These are phyloP conservation scores for grape (Vitis vinifera) DNA, from an alignment of 164 flowering plant species.

Conservation along the genomic window ASM3070453v1 NC_081814.1:8586501-8587000, in stretches of 20 bases:
- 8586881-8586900: too few species aligned
- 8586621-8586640: slow-evolving; percentile 93
- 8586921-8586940: too few species aligned
- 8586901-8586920: too few species aligned
- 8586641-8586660: slow-evolving; percentile 61
- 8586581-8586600: slow-evolving; percentile 97
- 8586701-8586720: slow-evolving; percentile 4
- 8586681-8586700: neutral
- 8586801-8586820: neutral
- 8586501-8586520: slow-evolving; percentile 94
- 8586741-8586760: slow-evolving; percentile 96
- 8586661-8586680: slow-evolving; percentile 3
- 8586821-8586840: neutral
- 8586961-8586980: too few species aligned
- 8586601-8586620: slow-evolving; percentile 95
- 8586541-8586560: slow-evolving; percentile 37
- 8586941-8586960: too few species aligned
- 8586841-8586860: too few species aligned
- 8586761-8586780: slow-evolving; percentile 86
- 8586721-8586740: slow-evolving; percentile 42
- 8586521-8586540: slow-evolving; percentile 97
- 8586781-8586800: slow-evolving; percentile 70
- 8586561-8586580: slow-evolving; percentile 37
- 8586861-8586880: too few species aligned
- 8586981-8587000: too few species aligned